Conservation (phyloP, 176 grass and related monocot genomes). For the Carex pumila region DNA sequence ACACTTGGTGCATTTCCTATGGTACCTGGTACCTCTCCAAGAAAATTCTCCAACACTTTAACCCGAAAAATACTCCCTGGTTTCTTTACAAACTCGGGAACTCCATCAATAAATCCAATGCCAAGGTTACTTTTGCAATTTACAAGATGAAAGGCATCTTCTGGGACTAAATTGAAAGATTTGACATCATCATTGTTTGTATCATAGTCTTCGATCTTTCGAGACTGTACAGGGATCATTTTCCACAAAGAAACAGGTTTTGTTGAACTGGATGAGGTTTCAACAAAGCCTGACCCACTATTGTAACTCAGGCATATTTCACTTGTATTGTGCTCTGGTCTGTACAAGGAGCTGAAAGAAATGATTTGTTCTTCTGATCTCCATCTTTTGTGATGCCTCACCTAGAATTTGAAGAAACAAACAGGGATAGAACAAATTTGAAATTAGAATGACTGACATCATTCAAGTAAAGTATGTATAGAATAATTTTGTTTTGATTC, state of each 20-base stretch:
- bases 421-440: not conserved
- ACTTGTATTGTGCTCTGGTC: slow-evolving; percentile 44
- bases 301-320: slow-evolving; percentile 55
- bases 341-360: slow-evolving; percentile 59
- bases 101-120: slow-evolving; percentile 65
- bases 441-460: slow-evolving; percentile 16
- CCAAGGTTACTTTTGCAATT: slow-evolving; percentile 69
- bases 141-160: slow-evolving; percentile 50
- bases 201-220: slow-evolving; percentile 44
- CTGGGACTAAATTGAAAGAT: slow-evolving; percentile 45
- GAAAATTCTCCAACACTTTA: slow-evolving; percentile 47
- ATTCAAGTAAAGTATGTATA: not conserved
- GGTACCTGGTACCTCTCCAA: slow-evolving; percentile 32
- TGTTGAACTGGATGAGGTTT: slow-evolving; percentile 40
- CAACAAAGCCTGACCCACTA: slow-evolving; percentile 62
- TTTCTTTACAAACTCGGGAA: slow-evolving; percentile 71
- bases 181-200: slow-evolving; percentile 28
- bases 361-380: slow-evolving; percentile 34
- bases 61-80: slow-evolving; percentile 76
- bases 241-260: slow-evolving; percentile 53
- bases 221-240: slow-evolving; percentile 30
- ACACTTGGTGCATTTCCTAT: slow-evolving; percentile 44
- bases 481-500: not conserved
- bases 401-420: slow-evolving; percentile 28
- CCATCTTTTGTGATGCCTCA: slow-evolving; percentile 69